Conservation (phyloP, 305 asterid species). For the Solanum hybrid region DNA sequence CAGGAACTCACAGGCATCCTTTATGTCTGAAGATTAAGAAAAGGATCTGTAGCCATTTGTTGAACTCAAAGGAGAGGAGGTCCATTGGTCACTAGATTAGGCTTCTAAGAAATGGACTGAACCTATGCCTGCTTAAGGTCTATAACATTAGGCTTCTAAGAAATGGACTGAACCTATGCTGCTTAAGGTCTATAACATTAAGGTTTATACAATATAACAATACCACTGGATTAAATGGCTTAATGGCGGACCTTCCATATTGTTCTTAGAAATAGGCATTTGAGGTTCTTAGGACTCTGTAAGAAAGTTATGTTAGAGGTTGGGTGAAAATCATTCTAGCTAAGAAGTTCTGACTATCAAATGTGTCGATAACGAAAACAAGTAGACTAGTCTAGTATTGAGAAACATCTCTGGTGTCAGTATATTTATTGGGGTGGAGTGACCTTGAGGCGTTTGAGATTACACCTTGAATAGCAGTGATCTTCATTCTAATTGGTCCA, state of each 20-base stretch:
- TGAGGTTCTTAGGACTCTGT: background rate
- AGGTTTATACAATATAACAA: background rate
- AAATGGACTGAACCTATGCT: background rate
- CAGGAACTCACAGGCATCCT: background rate
- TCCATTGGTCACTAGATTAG: background rate
- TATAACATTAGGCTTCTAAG: background rate
- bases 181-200: background rate
- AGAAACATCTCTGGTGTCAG: background rate
- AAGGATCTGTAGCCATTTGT: background rate
- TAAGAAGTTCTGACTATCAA: background rate
- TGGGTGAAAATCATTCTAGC: background rate
- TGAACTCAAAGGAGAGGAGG: background rate
- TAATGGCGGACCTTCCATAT: background rate
- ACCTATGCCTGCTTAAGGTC: background rate
- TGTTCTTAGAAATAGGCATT: background rate
- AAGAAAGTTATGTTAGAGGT: background rate
- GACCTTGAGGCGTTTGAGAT: background rate
- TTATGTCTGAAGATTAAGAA: background rate
- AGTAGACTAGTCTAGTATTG: background rate
- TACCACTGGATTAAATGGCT: background rate
- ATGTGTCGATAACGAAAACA: background rate
- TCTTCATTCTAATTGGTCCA: background rate
- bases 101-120: background rate
- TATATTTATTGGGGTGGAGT: background rate
- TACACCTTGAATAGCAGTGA: background rate